Conservation (phyloP, 306 rosid species). For the Cajanus cajan region DNA sequence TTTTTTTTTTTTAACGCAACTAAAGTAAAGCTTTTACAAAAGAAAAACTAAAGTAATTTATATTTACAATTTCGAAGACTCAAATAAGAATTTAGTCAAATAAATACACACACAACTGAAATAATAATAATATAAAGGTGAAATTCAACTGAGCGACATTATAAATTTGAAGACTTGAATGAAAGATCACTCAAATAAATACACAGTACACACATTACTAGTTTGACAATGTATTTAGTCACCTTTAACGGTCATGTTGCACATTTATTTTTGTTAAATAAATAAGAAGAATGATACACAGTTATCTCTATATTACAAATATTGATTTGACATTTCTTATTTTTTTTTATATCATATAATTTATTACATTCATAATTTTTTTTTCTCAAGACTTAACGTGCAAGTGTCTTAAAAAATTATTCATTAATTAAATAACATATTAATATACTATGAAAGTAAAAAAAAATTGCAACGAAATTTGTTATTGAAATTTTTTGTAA, state of each 20-base stretch:
- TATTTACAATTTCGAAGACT: not conserved
- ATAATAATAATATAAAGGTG: not conserved
- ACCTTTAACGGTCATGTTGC: not conserved
- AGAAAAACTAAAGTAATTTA: not conserved
- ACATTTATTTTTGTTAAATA: no score
- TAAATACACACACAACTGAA: not conserved
- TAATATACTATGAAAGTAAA: no score
- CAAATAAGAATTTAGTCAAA: not conserved
- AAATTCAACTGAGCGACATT: not conserved
- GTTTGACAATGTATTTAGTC: not conserved
- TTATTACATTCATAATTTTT: no score
- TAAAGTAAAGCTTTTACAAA: no score
- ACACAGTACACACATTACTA: not conserved
- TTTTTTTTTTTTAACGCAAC: no score
- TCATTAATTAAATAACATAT: no score
- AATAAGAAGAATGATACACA: not conserved
- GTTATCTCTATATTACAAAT: not conserved
- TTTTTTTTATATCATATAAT: not conserved
- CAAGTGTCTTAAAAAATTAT: no score
- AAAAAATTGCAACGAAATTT: no score
- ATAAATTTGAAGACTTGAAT: not conserved
- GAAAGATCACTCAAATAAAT: not conserved
- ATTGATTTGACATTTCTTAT: not conserved
- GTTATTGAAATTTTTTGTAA: no score
- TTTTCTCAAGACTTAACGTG: no score